phyloP scores from a whole-genome alignment of 1,284 basidiomycete species.

The Erythrobasidium hasegawianum region DNA sequence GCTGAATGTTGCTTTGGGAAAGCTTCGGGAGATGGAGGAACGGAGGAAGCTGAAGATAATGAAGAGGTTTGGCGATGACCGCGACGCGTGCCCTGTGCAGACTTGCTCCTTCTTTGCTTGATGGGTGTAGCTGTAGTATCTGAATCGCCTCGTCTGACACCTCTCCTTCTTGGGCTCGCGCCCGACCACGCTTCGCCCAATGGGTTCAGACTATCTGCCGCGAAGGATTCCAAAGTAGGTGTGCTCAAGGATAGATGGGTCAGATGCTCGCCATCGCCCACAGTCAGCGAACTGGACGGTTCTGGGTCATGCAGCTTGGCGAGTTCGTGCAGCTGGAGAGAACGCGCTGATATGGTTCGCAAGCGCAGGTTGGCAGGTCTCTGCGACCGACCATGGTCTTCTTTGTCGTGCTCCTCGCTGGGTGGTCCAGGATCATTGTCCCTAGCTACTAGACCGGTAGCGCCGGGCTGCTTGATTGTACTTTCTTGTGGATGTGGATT shows the following conservation, averaged over 20 bases:
- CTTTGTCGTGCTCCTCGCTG: too few species aligned
- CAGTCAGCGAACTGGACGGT: background rate
- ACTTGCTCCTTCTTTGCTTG: background rate
- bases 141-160: too few species aligned
- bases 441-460: too few species aligned
- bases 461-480: too few species aligned
- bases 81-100: slow-evolving; percentile 1
- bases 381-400: too few species aligned
- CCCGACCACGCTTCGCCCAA: too few species aligned
- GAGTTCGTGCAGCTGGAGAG: background rate
- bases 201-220: too few species aligned
- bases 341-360: background rate
- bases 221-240: too few species aligned
- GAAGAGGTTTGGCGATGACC: slow-evolving; percentile 25
- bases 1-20: slow-evolving; percentile 3
- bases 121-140: background rate
- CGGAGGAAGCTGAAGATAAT: slow-evolving; percentile 7
- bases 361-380: background rate
- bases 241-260: too few species aligned
- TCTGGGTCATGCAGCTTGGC: background rate
- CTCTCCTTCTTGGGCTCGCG: too few species aligned
- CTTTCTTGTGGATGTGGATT: too few species aligned
- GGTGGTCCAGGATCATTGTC: too few species aligned
- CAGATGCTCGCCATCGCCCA: background rate
- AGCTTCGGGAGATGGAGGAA: background rate